Percentiles rank a stretch among this genome's conserved stretches.
These are phyloP conservation scores for Aureobasidium sp. DNA, from an alignment of 2,329 filamentous ascomycete species.

Conservation along the genomic window DNA sequence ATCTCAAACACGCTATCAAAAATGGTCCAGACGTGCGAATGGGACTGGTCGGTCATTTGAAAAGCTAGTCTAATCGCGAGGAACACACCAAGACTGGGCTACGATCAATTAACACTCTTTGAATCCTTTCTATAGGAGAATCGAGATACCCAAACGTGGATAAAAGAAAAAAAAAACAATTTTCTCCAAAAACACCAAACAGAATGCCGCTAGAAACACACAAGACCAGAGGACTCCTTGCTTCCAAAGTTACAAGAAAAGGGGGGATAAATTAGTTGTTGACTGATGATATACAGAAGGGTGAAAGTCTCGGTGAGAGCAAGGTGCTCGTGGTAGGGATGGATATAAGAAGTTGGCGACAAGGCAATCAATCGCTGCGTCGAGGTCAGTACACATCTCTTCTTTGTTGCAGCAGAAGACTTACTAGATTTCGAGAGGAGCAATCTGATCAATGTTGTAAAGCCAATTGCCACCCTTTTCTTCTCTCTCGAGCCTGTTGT, in stretches of 20 bases:
- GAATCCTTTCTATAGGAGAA: too few relatives aligned
- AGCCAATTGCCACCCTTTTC: slow-evolving; percentile 94
- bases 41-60: too few relatives aligned
- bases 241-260: not conserved
- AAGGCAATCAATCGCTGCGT: not conserved
- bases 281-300: not conserved
- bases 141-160: too few relatives aligned
- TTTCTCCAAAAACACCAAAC: not conserved
- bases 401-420: slow-evolving; percentile 25
- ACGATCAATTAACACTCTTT: too few relatives aligned
- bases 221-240: not conserved
- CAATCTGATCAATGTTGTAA: slow-evolving; percentile 92
- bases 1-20: too few relatives aligned
- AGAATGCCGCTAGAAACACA: not conserved
- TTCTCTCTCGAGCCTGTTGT: slow-evolving; percentile 69
- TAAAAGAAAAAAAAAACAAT: too few relatives aligned
- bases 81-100: too few relatives aligned
- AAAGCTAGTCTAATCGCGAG: too few relatives aligned
- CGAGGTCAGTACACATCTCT: not conserved
- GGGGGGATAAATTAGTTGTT: not conserved
- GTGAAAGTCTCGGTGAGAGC: not conserved
- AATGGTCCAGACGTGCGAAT: too few relatives aligned
- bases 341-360: not conserved
- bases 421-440: slow-evolving; percentile 95
- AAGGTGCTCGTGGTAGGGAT: not conserved